A percentile compares a stretch with the other conserved stretches of the same genome.
These are phyloP conservation scores for Wickerhamomyces bovis DNA, from an alignment of 805 yeast genomes.

Conservation along the genomic window DNA sequence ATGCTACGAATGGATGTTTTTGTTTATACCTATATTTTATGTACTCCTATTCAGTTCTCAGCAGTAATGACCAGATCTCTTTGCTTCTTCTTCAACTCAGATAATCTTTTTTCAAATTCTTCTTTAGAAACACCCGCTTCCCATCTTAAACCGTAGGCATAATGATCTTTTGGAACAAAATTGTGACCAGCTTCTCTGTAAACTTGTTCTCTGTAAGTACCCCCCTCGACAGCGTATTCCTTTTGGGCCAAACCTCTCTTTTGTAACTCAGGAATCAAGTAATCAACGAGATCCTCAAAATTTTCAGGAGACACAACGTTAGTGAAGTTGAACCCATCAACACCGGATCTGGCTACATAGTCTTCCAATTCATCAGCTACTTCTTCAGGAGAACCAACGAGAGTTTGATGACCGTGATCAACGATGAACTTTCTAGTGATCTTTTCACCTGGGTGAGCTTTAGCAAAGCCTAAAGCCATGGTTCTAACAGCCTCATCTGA, in stretches of 20 bases:
- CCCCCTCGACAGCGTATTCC: constrained; percentile 9
- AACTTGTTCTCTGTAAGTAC: constrained; percentile 10
- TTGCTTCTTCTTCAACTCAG: constrained; percentile 2
- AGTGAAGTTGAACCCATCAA: constrained; percentile 37
- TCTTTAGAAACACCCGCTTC: constrained; percentile 7
- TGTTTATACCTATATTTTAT: neutral
- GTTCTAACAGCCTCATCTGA: constrained; percentile 9
- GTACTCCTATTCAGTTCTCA: neutral
- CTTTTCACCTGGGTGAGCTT: constrained; percentile 2
- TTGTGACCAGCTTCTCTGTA: constrained; percentile 8
- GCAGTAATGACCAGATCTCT: constrained; percentile 4
- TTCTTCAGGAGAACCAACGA: constrained; percentile 12
- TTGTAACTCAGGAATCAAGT: constrained; percentile 30
- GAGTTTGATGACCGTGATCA: neutral
- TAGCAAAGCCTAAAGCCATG: constrained; percentile 14
- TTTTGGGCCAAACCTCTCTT: constrained; percentile 29
- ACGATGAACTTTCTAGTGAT: constrained; percentile 2
- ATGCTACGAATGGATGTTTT: neutral
- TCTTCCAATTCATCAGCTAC: constrained; percentile 34
- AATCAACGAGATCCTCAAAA: constrained; percentile 32
- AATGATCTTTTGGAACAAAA: constrained; percentile 9
- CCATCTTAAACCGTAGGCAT: constrained; percentile 9
- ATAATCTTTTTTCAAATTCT: constrained; percentile 5
- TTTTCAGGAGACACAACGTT: constrained; percentile 32
- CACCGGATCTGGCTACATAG: constrained; percentile 33